Percentiles rank a stretch among this genome's conserved stretches.
Conservation (phyloP, 1,284 basidiomycete species). For the Golubevia pallescens region DNA sequence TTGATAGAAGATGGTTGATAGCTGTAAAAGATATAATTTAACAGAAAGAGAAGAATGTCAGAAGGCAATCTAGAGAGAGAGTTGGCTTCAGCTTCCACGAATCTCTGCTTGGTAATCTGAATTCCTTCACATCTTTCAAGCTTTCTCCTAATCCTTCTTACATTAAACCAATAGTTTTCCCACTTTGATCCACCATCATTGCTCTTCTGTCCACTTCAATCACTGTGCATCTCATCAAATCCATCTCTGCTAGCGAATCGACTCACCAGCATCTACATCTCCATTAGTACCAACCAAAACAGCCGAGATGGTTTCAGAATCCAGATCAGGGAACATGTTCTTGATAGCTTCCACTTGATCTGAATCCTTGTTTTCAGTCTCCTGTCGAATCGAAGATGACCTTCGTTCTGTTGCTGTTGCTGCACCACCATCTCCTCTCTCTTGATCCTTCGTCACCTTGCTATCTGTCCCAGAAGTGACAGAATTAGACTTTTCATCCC, state of each 20-base stretch:
- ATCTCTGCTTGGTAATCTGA: too few relatives aligned
- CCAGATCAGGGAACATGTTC: constrained; percentile 45
- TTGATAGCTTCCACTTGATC: constrained; percentile 33
- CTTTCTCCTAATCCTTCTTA: too few relatives aligned
- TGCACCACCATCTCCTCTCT: not conserved
- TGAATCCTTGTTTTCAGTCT: constrained; percentile 1
- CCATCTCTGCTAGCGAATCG: not conserved
- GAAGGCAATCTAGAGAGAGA: not conserved
- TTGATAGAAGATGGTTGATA: constrained; percentile 41
- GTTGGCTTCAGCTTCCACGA: too few relatives aligned
- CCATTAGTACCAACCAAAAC: constrained; percentile 38
- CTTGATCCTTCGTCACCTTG: not conserved
- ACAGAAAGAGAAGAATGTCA: not conserved
- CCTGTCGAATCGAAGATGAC: not conserved
- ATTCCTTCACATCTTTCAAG: too few relatives aligned
- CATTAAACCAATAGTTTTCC: too few relatives aligned
- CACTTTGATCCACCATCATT: too few relatives aligned
- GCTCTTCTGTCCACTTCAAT: too few relatives aligned
- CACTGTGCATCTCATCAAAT: not conserved
- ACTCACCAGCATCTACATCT: constrained; percentile 31
- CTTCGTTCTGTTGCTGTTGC: not conserved
- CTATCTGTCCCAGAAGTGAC: not conserved
- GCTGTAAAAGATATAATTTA: constrained; percentile 14
- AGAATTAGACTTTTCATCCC: not conserved
- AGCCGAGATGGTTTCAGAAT: constrained; percentile 38